Conservation (phyloP, 495 filamentous ascomycete species). For the Parathielavia appendiculata region DNA sequence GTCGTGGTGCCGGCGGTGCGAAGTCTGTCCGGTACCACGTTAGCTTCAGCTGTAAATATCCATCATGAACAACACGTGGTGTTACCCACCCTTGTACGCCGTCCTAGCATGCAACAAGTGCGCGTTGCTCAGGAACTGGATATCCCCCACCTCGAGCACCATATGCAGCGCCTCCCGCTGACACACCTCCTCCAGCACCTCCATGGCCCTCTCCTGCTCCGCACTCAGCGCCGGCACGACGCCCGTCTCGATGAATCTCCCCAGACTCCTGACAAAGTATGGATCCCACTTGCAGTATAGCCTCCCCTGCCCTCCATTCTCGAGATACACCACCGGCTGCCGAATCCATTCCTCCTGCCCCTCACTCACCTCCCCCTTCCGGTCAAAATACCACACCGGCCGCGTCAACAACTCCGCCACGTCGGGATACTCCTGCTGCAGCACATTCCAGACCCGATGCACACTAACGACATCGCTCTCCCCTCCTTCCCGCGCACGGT, state of each 20-base stretch:
- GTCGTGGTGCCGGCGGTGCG: conserved; percentile 52
- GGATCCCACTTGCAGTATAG: conserved; percentile 69
- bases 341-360: conserved; percentile 74
- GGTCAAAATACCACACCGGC: conserved; percentile 91
- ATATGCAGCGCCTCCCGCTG: conserved; percentile 63
- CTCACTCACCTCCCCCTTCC: conserved; percentile 74
- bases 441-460: conserved; percentile 76
- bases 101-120: conserved; percentile 69
- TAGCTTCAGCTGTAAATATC: conserved; percentile 7
- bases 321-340: conserved; percentile 69
- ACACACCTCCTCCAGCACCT: conserved; percentile 64
- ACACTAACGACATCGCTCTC: conserved; percentile 77
- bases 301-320: conserved; percentile 40
- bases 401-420: conserved; percentile 67
- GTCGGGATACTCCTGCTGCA: conserved; percentile 71
- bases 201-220: conserved; percentile 58
- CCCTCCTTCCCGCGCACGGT: conserved; percentile 72
- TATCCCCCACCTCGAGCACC: conserved; percentile 73
- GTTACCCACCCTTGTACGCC: conserved; percentile 45
- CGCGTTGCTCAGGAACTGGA: conserved; percentile 67
- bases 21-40: conserved; percentile 49
- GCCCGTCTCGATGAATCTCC: conserved; percentile 59
- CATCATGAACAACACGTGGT: not conserved
- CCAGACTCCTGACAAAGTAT: conserved; percentile 66
- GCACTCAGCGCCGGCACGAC: conserved; percentile 61